Conservation (phyloP, 2,329 filamentous ascomycete species). For the Mycosphaerella arachidis region DNA sequence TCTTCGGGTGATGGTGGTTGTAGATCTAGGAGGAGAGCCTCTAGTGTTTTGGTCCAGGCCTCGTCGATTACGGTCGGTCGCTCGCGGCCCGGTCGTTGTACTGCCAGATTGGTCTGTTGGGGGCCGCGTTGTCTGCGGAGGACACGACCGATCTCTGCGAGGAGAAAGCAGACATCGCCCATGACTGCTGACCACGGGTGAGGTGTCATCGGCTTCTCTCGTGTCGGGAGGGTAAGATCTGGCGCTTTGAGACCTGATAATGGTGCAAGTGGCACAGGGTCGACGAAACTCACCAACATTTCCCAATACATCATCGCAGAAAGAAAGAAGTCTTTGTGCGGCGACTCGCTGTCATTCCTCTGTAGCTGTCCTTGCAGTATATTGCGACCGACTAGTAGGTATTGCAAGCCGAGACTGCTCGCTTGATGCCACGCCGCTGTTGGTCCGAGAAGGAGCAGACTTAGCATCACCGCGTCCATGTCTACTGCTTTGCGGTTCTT, state of each 20-base stretch:
- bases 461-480: conserved; percentile 47
- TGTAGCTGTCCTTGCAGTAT: conserved; percentile 43
- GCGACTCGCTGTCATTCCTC: conserved; percentile 27
- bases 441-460: conserved; percentile 55
- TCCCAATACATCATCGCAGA: conserved; percentile 57
- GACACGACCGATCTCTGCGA: conserved; percentile 43
- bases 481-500: conserved; percentile 39
- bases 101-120: background rate
- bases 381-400: conserved; percentile 46
- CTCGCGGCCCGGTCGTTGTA: background rate
- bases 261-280: conserved; percentile 25
- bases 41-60: conserved; percentile 40
- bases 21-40: conserved; percentile 45
- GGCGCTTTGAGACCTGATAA: conserved; percentile 37
- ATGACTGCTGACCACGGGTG: conserved; percentile 50
- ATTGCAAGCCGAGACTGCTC: conserved; percentile 51
- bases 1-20: conserved; percentile 45
- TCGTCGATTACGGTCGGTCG: conserved; percentile 22
- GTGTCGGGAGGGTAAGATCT: conserved; percentile 18
- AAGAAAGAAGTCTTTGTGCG: conserved; percentile 45
- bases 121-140: conserved; percentile 16
- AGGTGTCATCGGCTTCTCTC: conserved; percentile 34
- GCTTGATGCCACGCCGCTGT: conserved; percentile 59
- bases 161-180: conserved; percentile 42
- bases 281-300: conserved; percentile 54